A percentile compares a stretch with the other conserved stretches of the same genome.
phyloP scores from a whole-genome alignment of 1,139 yeast species.

The Suhomyces bokatorum region DNA sequence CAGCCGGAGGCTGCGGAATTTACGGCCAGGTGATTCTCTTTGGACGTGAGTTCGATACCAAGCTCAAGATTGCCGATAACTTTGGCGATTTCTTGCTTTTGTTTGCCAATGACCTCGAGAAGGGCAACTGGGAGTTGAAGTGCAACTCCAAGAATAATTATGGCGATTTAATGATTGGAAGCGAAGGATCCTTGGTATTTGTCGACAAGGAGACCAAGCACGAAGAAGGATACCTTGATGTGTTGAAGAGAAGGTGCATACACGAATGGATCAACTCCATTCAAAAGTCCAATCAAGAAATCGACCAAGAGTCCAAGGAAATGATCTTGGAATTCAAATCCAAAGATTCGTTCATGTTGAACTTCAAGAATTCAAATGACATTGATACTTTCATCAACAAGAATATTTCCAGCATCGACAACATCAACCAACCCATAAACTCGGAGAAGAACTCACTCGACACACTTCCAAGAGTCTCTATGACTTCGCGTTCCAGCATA shows the following conservation, averaged over 20 bases:
- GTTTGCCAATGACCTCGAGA: constrained; percentile 82
- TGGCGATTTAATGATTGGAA: constrained; percentile 59
- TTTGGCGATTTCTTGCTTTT: constrained; percentile 83
- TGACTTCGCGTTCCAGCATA: constrained; percentile 8
- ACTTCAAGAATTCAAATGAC: constrained; percentile 19
- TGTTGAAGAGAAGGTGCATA: constrained; percentile 43
- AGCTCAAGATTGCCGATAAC: constrained; percentile 72
- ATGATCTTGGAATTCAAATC: constrained; percentile 28
- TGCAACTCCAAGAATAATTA: constrained; percentile 45
- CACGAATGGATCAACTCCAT: constrained; percentile 35
- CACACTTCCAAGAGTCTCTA: constrained; percentile 1
- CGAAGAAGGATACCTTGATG: constrained; percentile 65
- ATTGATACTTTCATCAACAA: constrained; percentile 33
- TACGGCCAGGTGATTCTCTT: constrained; percentile 86
- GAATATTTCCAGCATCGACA: constrained; percentile 24
- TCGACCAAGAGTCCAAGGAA: constrained; percentile 19
- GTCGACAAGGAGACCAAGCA: constrained; percentile 48
- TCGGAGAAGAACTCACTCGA: constrained; percentile 3
- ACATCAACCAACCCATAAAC: constrained; percentile 14
- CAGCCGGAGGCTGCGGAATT: constrained; percentile 54
- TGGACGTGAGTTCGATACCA: constrained; percentile 87
- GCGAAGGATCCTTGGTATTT: constrained; percentile 71
- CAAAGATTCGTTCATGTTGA: constrained; percentile 16
- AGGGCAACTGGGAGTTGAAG: constrained; percentile 69
- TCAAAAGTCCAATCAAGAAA: constrained; percentile 18